phyloP scores from a whole-genome alignment of 2,329 filamentous ascomycete genomes.

The Cladophialophora carrionii region DNA sequence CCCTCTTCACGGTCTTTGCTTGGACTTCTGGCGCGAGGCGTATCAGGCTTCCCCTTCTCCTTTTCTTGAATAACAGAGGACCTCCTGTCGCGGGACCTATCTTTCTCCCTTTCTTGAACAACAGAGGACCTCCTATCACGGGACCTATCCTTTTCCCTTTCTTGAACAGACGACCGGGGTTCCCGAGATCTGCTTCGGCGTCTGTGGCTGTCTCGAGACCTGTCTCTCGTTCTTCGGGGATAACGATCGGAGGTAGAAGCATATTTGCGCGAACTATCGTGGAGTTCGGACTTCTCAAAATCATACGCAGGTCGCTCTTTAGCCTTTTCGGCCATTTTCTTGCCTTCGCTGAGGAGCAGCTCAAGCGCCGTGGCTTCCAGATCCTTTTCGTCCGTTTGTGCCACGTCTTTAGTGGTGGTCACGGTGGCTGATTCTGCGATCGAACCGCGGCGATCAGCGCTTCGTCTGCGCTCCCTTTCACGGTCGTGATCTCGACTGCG shows the following conservation, averaged over 20 bases:
- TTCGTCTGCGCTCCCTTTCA: slow-evolving; percentile 37
- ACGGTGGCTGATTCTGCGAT: slow-evolving; percentile 39
- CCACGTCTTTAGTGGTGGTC: slow-evolving; percentile 39
- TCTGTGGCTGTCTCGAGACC: slow-evolving; percentile 36
- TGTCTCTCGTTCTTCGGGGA: slow-evolving; percentile 38
- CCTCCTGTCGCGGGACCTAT: slow-evolving; percentile 31
- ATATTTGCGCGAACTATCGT: slow-evolving; percentile 40
- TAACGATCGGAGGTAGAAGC: slow-evolving; percentile 37
- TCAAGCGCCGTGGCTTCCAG: slow-evolving; percentile 60
- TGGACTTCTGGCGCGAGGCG: slow-evolving; percentile 15
- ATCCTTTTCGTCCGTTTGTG: slow-evolving; percentile 56
- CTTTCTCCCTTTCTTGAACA: slow-evolving; percentile 22
- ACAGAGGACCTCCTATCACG: slow-evolving; percentile 6
- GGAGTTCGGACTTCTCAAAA: slow-evolving; percentile 41
- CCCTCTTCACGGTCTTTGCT: slow-evolving; percentile 38
- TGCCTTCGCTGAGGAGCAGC: slow-evolving; percentile 58
- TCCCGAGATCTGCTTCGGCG: slow-evolving; percentile 37
- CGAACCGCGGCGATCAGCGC: slow-evolving; percentile 42
- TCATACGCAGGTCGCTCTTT: slow-evolving; percentile 56
- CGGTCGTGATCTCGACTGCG: slow-evolving; percentile 37
- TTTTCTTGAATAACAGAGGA: slow-evolving; percentile 13
- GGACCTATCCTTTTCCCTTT: slow-evolving; percentile 12
- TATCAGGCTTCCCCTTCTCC: slow-evolving; percentile 13
- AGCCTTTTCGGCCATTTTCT: slow-evolving; percentile 58
- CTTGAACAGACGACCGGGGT: slow-evolving; percentile 23